These are phyloP conservation scores for Kandelia obovata DNA, from an alignment of 345 rosid genomes.

Conservation along the genomic window DNA sequence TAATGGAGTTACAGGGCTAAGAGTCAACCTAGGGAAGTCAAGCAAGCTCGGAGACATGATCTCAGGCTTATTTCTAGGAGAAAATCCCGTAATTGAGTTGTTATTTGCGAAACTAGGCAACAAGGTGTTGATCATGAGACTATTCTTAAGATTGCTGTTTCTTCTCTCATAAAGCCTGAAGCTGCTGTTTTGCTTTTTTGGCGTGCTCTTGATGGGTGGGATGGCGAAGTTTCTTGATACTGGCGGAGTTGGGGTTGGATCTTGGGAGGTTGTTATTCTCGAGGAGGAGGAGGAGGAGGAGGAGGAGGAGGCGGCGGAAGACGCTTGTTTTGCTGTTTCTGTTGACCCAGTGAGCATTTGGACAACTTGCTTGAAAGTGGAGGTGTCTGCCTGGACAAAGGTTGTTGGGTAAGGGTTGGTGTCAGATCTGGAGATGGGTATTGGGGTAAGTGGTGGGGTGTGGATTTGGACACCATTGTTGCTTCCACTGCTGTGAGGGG, in stretches of 20 bases:
- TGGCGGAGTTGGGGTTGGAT: conserved; percentile 12
- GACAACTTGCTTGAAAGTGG: conserved; percentile 88
- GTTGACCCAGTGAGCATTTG: conserved; percentile 89
- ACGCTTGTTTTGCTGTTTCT: conserved; percentile 63
- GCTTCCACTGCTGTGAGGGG: conserved; percentile 46
- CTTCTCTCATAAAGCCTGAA: conserved; percentile 93
- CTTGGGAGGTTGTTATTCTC: conserved; percentile 11
- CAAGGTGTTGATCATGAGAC: conserved; percentile 83
- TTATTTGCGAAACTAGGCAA: conserved; percentile 35
- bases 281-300: conserved; percentile 12
- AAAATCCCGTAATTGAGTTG: conserved; percentile 31
- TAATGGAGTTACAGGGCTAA: conserved; percentile 87
- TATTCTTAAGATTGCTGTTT: conserved; percentile 68
- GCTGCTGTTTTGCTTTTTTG: conserved; percentile 44
- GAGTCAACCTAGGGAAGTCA: conserved; percentile 82
- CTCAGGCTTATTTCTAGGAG: conserved; percentile 61
- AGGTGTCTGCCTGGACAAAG: conserved; percentile 74
- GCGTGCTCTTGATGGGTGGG: conserved; percentile 62
- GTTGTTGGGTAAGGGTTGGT: conserved; percentile 90
- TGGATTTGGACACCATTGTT: conserved; percentile 31
- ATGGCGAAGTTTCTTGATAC: conserved; percentile 40
- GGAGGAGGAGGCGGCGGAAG: too few relatives aligned
- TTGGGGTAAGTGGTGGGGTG: conserved; percentile 46
- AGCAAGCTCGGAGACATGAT: conserved; percentile 90
- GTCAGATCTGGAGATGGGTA: conserved; percentile 78